Conservation (phyloP, 257 asterid species). For the Handroanthus guayacan region DNA sequence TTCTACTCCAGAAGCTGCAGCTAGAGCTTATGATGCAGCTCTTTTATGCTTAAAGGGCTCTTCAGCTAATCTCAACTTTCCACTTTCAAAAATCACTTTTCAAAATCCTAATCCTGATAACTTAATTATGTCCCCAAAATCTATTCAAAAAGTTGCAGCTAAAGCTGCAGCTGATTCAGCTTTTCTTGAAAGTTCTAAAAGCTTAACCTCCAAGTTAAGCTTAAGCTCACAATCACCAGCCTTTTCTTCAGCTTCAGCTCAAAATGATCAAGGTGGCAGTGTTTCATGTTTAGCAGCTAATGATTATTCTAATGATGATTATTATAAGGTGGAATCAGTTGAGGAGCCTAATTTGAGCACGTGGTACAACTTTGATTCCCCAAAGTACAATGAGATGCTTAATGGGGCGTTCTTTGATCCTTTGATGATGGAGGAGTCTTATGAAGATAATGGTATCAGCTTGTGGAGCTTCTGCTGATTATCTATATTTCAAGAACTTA, state of each 20-base stretch:
- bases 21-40: slow-evolving; percentile 96
- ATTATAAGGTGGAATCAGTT: slow-evolving; percentile 15
- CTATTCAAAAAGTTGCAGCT: slow-evolving; percentile 76
- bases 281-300: slow-evolving; percentile 24
- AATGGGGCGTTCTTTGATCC: slow-evolving; percentile 72
- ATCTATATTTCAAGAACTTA: neutral
- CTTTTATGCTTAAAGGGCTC: slow-evolving; percentile 80
- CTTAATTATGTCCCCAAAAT: slow-evolving; percentile 63
- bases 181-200: neutral
- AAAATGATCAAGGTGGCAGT: slow-evolving; percentile 39
- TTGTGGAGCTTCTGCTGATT: slow-evolving; percentile 68
- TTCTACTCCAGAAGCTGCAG: slow-evolving; percentile 94
- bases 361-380: slow-evolving; percentile 84
- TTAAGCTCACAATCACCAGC: neutral
- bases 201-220: neutral
- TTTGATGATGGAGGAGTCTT: slow-evolving; percentile 42
- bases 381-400: slow-evolving; percentile 71
- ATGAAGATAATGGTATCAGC: slow-evolving; percentile 69
- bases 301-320: slow-evolving; percentile 23
- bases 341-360: slow-evolving; percentile 42
- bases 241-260: neutral
- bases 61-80: slow-evolving; percentile 75
- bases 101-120: slow-evolving; percentile 23
- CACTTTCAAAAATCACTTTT: slow-evolving; percentile 32
- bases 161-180: slow-evolving; percentile 39